A percentile compares a stretch with the other conserved stretches of the same genome.
These are phyloP conservation scores for Trichoderma koningii DNA, from an alignment of 2,329 filamentous ascomycete species.

Conservation along the genomic window DNA sequence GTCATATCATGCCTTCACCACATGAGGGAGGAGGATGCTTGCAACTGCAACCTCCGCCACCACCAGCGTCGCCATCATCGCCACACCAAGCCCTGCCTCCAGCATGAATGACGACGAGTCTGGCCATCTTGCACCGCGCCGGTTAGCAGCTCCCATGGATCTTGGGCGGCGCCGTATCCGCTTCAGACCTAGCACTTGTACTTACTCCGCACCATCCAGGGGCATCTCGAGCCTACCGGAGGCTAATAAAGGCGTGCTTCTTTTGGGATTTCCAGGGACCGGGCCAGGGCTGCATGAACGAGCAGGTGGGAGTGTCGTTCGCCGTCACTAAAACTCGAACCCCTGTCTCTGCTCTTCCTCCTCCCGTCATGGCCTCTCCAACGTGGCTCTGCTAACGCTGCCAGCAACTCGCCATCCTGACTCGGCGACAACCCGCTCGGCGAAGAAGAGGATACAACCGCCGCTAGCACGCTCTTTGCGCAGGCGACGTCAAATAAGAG, in stretches of 20 bases:
- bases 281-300: neutral
- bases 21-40: too few species aligned
- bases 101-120: conserved; percentile 3
- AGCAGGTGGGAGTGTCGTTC: conserved; percentile 3
- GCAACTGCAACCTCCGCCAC: neutral
- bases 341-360: neutral
- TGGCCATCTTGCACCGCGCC: conserved; percentile 1
- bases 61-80: conserved; percentile 2
- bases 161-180: conserved; percentile 6
- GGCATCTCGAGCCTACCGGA: conserved; percentile 6
- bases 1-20: neutral
- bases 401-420: neutral
- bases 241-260: conserved; percentile 21
- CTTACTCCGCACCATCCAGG: conserved; percentile 11
- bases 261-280: conserved; percentile 22
- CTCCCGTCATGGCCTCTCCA: neutral
- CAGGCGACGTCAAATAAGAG: neutral
- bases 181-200: conserved; percentile 5
- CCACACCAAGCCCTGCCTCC: neutral
- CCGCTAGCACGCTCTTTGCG: conserved; percentile 1
- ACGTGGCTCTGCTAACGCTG: neutral
- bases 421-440: conserved; percentile 1
- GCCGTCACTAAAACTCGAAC: neutral
- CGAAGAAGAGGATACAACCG: conserved; percentile 18
- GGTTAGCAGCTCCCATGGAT: neutral